A percentile compares a stretch with the other conserved stretches of the same genome.
Evolutionary conservation across 208 protist genomes (phyloP).

Genomic region (Acanthamoeba royreba): DNA sequence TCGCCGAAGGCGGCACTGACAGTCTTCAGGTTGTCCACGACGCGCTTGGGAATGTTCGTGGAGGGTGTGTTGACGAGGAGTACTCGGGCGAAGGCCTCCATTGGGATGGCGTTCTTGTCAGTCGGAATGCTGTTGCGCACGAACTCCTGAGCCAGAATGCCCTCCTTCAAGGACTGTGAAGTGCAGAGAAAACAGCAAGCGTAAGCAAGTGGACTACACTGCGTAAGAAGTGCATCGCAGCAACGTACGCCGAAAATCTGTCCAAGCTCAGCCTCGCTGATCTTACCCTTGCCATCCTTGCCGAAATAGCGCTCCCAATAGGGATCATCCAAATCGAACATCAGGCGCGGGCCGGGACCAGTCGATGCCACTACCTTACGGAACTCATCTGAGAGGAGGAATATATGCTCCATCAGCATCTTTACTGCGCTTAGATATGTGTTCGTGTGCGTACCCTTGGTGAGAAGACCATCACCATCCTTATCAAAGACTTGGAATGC

Average conservation of each 20-base stretch:
- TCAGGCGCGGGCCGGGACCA: neutral
- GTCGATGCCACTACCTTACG: neutral
- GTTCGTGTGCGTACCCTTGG: neutral
- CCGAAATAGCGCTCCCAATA: slow-evolving; percentile 44
- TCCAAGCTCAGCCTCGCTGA: slow-evolving; percentile 30
- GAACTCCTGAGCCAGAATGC: neutral
- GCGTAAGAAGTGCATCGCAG: neutral
- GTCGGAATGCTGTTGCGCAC: neutral
- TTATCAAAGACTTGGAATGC: slow-evolving; percentile 46
- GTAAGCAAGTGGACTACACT: neutral
- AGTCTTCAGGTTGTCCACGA: neutral
- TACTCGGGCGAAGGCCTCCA: neutral
- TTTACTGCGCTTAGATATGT: neutral
- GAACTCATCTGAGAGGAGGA: neutral
- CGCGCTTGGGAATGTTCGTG: neutral
- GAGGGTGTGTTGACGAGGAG: slow-evolving; percentile 2
- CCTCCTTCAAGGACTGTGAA: neutral
- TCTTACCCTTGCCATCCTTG: neutral
- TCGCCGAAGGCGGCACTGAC: neutral
- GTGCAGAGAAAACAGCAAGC: neutral
- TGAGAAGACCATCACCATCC: slow-evolving; percentile 16
- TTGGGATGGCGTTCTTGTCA: neutral
- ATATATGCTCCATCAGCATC: neutral
- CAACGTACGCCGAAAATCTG: neutral
- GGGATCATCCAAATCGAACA: slow-evolving; percentile 26